A percentile compares a stretch with the other conserved stretches of the same genome.
Conservation (phyloP, 129 eudicot genomes). For the carrot (Daucus carota) region DH1_v3.0 NC_030384.2:24292501-24293000, state of each 20-base stretch:
- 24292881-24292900: neutral
- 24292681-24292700: neutral
- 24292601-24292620: no score
- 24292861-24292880: neutral
- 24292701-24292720: neutral
- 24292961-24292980: no score
- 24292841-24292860: neutral
- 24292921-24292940: neutral
- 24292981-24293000: neutral
- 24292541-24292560: neutral
- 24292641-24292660: no score
- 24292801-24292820: neutral
- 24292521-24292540: neutral
- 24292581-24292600: no score
- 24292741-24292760: no score
- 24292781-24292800: neutral
- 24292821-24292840: neutral
- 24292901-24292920: neutral
- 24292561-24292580: no score
- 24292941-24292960: no score
- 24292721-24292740: no score
- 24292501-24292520: neutral
- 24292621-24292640: no score
- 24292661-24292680: no score
- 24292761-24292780: neutral